Base-by-base conservation (phyloP, 345 rosid genomes). In the Murraya paniculata region DNA sequence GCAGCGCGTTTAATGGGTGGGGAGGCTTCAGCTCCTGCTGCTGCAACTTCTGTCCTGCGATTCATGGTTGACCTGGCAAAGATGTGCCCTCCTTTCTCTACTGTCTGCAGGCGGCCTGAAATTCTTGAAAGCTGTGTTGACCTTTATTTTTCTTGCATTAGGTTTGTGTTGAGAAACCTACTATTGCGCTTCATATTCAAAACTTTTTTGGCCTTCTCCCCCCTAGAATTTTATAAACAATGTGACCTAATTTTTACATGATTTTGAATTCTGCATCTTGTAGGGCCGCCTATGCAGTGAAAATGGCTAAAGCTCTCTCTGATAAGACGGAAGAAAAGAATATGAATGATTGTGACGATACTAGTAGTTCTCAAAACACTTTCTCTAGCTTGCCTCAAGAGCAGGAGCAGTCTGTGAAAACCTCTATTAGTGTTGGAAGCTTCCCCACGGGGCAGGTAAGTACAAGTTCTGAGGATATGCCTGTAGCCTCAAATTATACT, bases 61-160 rank as follows among this genome's bases (percentile, higher is more conserved):
- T 97, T 97, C 84, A 94, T 97, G 99, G 99, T 97, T 89, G 99
- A 97, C 87, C 89, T 97, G 74, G 98, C 97, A 74, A 97, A 97
- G 88, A 94, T 97, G 98, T 94, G 93, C 80, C 93, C 97, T 77
- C 86, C 94, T 28, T 97, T 97, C 87, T 91, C 98, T 75, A 89
- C 95, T 85, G 93, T 89, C 76, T 97, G 98, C 93, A 89, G 98
- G 83, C 87, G 97, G 66, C 81, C 93, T 19, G 99, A 97, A 73
- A 91, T 93, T 86, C 91, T 97, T 71, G 98, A 94, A 84, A 90
- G 89, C 86, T 97, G 98, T 77, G 89, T 89, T 27, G 98, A 94
- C 78, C 98, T 97, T 64, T 97, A 93, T 82, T 97, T 97, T 85
- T 94, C 98, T 77, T 97, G 99, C 82, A 87, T 88, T 82, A 94